phyloP scores from a whole-genome alignment of 1,284 basidiomycete species.

The Chalciporus sp. region DNA sequence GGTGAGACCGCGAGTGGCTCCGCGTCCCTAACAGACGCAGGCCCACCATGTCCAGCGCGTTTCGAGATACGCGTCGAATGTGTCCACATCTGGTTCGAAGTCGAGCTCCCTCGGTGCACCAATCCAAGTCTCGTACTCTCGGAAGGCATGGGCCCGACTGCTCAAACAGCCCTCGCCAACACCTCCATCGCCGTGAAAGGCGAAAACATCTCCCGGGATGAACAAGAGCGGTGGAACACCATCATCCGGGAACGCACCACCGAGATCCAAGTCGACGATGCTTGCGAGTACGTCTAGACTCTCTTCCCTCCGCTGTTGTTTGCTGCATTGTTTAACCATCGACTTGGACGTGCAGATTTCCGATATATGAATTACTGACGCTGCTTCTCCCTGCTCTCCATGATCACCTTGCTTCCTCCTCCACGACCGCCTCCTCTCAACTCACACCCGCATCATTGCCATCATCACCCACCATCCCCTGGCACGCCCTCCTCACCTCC shows the following conservation, averaged over 20 bases:
- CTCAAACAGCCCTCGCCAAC: not conserved
- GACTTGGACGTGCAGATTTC: slow-evolving; percentile 46
- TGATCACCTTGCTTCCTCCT: slow-evolving; percentile 26
- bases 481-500: slow-evolving; percentile 70
- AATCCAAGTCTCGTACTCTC: not conserved
- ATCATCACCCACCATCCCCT: slow-evolving; percentile 20
- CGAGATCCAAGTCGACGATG: slow-evolving; percentile 42
- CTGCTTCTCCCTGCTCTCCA: slow-evolving; percentile 59
- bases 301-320: too few species aligned
- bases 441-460: not conserved
- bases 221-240: slow-evolving; percentile 56
- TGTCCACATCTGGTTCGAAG: slow-evolving; percentile 44
- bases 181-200: slow-evolving; percentile 47
- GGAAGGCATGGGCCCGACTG: too few species aligned
- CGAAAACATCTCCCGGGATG: slow-evolving; percentile 44
- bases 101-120: slow-evolving; percentile 34
- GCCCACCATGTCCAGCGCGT: slow-evolving; percentile 29
- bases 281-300: slow-evolving; percentile 41
- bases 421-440: not conserved
- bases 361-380: slow-evolving; percentile 60
- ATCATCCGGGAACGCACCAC: slow-evolving; percentile 44
- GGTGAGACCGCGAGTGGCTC: not conserved
- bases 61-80: slow-evolving; percentile 43
- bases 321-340: not conserved
- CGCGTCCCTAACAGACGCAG: not conserved